Percentiles rank a stretch among this genome's conserved stretches.
phyloP scores from a whole-genome alignment of 75 land plant genomes.

The Picea sitchensis region DNA sequence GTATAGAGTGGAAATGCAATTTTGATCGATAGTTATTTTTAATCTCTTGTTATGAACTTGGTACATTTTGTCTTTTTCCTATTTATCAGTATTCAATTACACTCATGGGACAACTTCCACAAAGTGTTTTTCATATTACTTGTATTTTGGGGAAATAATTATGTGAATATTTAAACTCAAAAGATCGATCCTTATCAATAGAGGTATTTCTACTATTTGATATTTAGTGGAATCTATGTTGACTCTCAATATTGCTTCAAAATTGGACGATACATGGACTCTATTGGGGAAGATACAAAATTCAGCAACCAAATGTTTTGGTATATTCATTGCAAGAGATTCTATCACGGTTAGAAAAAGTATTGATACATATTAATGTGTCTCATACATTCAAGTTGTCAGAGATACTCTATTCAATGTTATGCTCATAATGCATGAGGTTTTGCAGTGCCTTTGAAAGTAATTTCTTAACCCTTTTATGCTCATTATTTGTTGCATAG shows the following conservation, averaged over 20 bases:
- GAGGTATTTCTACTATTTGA: neutral
- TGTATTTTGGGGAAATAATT: neutral
- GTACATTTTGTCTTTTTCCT: neutral
- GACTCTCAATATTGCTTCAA: conserved; percentile 27
- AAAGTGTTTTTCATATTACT: neutral
- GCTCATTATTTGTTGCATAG: no score
- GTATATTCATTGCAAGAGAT: conserved; percentile 58
- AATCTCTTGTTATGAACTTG: neutral
- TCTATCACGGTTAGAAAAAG: conserved; percentile 61
- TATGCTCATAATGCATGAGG: no score
- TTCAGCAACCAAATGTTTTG: conserved; percentile 52
- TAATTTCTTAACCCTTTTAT: no score
- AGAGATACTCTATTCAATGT: conserved; percentile 33
- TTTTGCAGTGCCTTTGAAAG: no score
- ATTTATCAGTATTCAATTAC: neutral
- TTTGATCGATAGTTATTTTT: neutral
- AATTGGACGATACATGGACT: conserved; percentile 93
- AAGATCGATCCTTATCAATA: neutral
- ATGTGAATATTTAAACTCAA: neutral
- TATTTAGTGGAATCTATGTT: neutral
- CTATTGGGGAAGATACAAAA: conserved; percentile 87
- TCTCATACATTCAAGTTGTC: conserved; percentile 61
- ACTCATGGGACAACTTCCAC: neutral
- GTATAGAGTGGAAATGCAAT: neutral
- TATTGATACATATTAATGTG: conserved; percentile 55